Evolutionary conservation across 2,329 filamentous ascomycete species (phyloP).

Genomic region (Ceratocystis harringtonii): DNA sequence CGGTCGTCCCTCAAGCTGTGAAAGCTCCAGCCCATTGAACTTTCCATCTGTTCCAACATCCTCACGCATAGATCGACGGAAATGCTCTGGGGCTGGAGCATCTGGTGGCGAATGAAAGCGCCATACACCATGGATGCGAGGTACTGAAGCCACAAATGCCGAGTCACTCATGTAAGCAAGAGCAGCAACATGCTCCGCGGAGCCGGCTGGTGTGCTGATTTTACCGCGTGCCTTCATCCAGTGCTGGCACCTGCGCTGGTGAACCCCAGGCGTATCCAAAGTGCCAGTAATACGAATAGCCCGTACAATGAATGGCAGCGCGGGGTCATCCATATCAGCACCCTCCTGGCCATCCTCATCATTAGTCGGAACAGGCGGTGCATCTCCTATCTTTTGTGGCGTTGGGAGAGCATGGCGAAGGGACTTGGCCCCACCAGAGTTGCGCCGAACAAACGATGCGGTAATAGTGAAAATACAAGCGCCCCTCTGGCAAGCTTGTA

Average conservation of each 20-base stretch:
- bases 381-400: conserved; percentile 30
- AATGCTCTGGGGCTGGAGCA: conserved; percentile 14
- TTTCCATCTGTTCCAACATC: conserved; percentile 22
- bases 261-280: conserved; percentile 33
- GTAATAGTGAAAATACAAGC: conserved; percentile 91
- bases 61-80: conserved; percentile 6
- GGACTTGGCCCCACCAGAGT: conserved; percentile 34
- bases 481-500: conserved; percentile 84
- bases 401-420: conserved; percentile 52
- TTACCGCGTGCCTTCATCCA: conserved; percentile 63
- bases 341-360: conserved; percentile 30
- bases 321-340: conserved; percentile 31
- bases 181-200: conserved; percentile 69
- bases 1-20: conserved; percentile 37
- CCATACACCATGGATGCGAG: conserved; percentile 67
- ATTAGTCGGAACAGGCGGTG: conserved; percentile 26
- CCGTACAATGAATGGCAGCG: conserved; percentile 35
- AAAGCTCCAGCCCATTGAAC: conserved; percentile 26
- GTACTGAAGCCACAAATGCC: conserved; percentile 83
- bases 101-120: conserved; percentile 45
- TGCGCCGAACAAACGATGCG: conserved; percentile 66
- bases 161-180: conserved; percentile 87
- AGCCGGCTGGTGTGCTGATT: conserved; percentile 59
- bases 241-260: conserved; percentile 52
- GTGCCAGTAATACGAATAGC: conserved; percentile 28